Evolutionary conservation across 208 protist species (phyloP), one percentile per base, ranked within the genome.

Genomic region (Leishmania major): DNA sequence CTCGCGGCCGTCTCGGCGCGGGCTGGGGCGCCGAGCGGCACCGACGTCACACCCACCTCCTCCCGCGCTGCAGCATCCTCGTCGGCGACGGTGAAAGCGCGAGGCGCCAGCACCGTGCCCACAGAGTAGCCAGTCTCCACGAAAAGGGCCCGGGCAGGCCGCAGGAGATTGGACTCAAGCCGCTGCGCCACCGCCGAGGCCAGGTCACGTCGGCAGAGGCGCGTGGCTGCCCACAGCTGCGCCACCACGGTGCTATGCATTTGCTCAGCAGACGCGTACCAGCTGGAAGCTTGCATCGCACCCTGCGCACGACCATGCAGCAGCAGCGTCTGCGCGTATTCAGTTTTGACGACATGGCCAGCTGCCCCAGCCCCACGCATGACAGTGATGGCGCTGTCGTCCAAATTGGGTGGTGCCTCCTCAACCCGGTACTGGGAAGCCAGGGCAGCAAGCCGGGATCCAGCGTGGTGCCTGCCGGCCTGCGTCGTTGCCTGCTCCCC

Each of bases 301-400:
- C 90, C 93, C 77, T 94, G 89, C 40, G 93, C 91, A 75, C 82
- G 84, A 69, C 91, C 92, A 66, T 90, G 72, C 79, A 87, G 80
- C 40, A 95, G 90, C 43, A 96, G 82, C 73, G 80, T 81, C 62
- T 91, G 90, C 43, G 88, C 91, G 83, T 90, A 95, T 70, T 88
- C 89, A 19, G 84, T 28, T 31, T 43, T 71, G 47, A 82, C 88
- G 78, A 88, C 83, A 15, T 77, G 76, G 0, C 77, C 78, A 3
- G 79, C 74, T 3, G 82, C 78, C 31, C 22, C 80, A 8, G 67
- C 75, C 19, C 79, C 79, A 55, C 80, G 75, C 40, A 84, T 55
- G 10, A 53, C 70, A n/a, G 80, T 6, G n/a, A 51, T n/a, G 49
- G 73, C 55, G 53, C 62, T 80, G 75, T 28, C 75, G 74, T 75